These are phyloP conservation scores for Tolypocladium pustulatum DNA, from an alignment of 2,329 filamentous ascomycete genomes.

Conservation along the genomic window DNA sequence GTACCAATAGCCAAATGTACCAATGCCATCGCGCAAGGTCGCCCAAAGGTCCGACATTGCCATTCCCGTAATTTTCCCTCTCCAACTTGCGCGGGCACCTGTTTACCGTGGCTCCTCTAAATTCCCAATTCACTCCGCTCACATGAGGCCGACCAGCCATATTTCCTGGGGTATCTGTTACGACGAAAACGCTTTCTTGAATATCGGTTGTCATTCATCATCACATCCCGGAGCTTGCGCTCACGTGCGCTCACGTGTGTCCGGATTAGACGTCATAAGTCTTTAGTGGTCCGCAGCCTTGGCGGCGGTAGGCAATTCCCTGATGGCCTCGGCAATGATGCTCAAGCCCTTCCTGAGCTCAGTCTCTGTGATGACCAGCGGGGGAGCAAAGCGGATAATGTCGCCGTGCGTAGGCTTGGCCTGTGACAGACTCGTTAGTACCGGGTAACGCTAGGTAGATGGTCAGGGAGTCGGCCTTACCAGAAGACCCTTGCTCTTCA, in stretches of 20 bases:
- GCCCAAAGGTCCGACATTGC: neutral
- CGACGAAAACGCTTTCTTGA: conserved; percentile 1
- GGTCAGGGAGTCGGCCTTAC: conserved; percentile 38
- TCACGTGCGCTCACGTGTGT: conserved; percentile 7
- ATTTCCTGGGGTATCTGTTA: conserved; percentile 5
- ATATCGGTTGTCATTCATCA: neutral
- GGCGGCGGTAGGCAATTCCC: conserved; percentile 60
- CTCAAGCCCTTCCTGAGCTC: conserved; percentile 67
- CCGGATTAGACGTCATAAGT: neutral
- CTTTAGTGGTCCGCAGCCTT: conserved; percentile 26
- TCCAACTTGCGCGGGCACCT: neutral
- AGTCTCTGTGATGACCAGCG: conserved; percentile 83
- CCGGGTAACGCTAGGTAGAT: neutral
- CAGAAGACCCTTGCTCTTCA: conserved; percentile 91
- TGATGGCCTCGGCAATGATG: conserved; percentile 74
- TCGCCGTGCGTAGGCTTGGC: conserved; percentile 98
- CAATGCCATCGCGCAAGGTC: neutral
- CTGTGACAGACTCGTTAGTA: conserved; percentile 30
- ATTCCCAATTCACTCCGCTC: neutral
- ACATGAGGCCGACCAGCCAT: conserved; percentile 4
- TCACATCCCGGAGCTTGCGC: conserved; percentile 12
- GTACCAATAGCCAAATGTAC: neutral
- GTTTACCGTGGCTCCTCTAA: neutral
- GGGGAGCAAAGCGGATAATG: conserved; percentile 96
- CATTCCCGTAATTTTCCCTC: neutral